Base-by-base conservation (phyloP, 2,329 filamentous ascomycete genomes). In the Plectosphaerella plurivora region DNA sequence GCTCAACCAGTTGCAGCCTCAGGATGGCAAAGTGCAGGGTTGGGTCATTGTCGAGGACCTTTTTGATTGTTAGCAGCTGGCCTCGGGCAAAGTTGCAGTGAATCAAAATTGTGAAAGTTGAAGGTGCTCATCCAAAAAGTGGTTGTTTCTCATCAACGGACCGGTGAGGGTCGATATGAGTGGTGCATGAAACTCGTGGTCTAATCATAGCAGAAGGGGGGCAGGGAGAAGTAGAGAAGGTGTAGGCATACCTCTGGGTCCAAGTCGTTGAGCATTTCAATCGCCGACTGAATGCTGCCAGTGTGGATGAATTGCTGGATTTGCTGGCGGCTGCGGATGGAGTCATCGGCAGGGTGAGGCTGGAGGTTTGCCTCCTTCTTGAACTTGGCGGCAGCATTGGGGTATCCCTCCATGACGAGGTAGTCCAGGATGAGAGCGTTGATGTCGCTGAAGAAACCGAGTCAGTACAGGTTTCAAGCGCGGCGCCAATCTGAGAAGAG, bases 391-490 rank as follows among this genome's bases (percentile, higher is more conserved):
- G 95, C 95, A 11, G 94, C 92, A 59, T 88, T 87, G 11, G 93
- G 89, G 65, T 97, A 99, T 49, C 94, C 94, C 72, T 96, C 93
- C 68, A 91, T 93, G 54, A 95, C 93, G 56, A 99, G 81, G 69
- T 99, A 99, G 73, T 99, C 93, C 77, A 99, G 88, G 58, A 99
- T 92, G 63, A 99, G 74, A 51, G 87, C 86, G 68, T 99, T 97
- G 68, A 99, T 94, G 65, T 97, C 92, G 72, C 94, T 99, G 63
- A 62, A 36, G 62, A 59, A 50, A 46, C 50, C 15, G 33, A 15
- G 18, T 56, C 52, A 56, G 47, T 45, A 12, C 42, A 49, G 15
- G 20, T 25, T 41, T 25, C 20, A n/a, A 39, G 16, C 33, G 18
- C 37, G 18, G 3, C 7, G 11, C 9, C 12, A 15, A 49, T n/a